These are phyloP conservation scores for Penicillium paxilli DNA, from an alignment of 495 filamentous ascomycete species.

Conservation along the genomic window DNA sequence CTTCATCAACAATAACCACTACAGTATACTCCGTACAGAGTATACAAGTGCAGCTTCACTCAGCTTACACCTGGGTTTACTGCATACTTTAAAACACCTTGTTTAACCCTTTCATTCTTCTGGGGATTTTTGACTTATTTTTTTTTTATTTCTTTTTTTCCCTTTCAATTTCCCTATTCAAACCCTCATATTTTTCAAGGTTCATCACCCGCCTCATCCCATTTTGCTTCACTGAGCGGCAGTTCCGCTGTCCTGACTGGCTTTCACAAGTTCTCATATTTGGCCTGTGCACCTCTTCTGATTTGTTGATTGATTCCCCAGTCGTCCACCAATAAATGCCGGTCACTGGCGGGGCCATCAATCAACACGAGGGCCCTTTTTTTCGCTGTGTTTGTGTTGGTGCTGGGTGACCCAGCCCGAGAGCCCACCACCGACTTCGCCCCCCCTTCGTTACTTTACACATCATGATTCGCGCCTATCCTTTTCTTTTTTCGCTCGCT, in stretches of 20 bases:
- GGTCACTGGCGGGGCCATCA: conserved; percentile 7
- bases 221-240: conserved; percentile 2
- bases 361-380: conserved; percentile 21
- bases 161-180: no score
- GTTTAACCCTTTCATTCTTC: not conserved
- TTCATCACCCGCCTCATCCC: conserved; percentile 2
- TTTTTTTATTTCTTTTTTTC: no score
- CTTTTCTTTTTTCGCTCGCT: not conserved
- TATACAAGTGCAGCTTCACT: no score
- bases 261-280: not conserved
- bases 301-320: conserved; percentile 8
- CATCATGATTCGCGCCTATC: not conserved
- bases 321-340: conserved; percentile 3
- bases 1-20: no score
- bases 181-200: no score
- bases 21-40: no score
- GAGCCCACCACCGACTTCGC: not conserved
- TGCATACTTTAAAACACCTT: not conserved
- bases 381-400: no score
- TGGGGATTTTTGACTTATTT: no score
- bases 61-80: not conserved
- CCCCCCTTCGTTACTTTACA: not conserved
- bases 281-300: conserved; percentile 7
- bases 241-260: conserved; percentile 1
- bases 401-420: not conserved